Evolutionary conservation across 2,329 filamentous ascomycete species (phyloP).

Genomic region (Hansfordia pulvinata): DNA sequence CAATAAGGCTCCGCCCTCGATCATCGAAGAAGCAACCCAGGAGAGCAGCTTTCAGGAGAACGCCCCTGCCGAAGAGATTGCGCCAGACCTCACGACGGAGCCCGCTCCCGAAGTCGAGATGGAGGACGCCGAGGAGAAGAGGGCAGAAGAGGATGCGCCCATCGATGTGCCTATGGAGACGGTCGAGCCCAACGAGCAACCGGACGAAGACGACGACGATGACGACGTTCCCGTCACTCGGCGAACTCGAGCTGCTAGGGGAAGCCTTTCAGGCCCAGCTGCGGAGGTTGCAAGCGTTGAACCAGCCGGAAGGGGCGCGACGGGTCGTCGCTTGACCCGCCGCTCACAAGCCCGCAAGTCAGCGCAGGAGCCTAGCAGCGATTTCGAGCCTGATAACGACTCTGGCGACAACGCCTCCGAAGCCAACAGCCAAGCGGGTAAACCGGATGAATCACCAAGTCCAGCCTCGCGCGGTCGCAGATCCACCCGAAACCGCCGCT

Average conservation of each 20-base stretch:
- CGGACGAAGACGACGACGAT: constrained; percentile 35
- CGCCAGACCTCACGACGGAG: constrained; percentile 3
- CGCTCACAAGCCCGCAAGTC: constrained; percentile 31
- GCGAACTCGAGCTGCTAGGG: constrained; percentile 23
- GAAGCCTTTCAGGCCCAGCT: constrained; percentile 6
- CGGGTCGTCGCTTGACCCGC: constrained; percentile 32
- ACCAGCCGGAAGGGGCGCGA: constrained; percentile 14
- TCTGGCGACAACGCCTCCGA: constrained; percentile 36
- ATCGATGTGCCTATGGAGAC: constrained; percentile 12
- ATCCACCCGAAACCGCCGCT: constrained; percentile 22
- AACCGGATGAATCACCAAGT: constrained; percentile 31
- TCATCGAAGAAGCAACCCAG: constrained; percentile 37
- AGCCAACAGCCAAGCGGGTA: constrained; percentile 23
- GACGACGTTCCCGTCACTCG: constrained; percentile 33
- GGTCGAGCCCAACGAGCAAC: constrained; percentile 16
- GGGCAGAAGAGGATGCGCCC: constrained; percentile 15
- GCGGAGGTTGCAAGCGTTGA: constrained; percentile 10
- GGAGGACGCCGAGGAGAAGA: constrained; percentile 8
- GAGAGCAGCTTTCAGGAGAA: constrained; percentile 28
- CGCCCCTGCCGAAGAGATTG: constrained; percentile 11
- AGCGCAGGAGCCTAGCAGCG: constrained; percentile 41
- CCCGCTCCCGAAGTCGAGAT: constrained; percentile 1
- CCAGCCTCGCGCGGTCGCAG: constrained; percentile 33
- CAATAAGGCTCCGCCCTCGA: constrained; percentile 30
- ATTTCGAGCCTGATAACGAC: constrained; percentile 47